Base-by-base conservation (phyloP, 164 flowering plant genomes). In the Dillenia suffruticosa region DNA sequence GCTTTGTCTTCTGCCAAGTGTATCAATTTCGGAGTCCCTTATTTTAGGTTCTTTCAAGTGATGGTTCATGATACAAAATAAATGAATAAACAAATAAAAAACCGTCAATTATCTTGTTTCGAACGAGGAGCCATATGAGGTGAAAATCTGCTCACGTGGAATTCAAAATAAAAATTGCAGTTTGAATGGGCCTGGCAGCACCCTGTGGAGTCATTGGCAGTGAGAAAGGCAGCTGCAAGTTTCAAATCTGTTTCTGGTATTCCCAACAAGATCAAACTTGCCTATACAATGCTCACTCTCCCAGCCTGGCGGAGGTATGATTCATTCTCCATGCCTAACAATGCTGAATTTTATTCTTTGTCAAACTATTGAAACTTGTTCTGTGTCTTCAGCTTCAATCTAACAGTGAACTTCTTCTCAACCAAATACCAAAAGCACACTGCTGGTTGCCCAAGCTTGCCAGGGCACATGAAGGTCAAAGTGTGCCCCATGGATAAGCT, bases 121-220 rank as follows among this genome's bases (percentile, higher is more conserved):
- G 26, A 24, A 24, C 26, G 26, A 24, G 26, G 26, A 24, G 26
- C 26, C 26, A 24, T 24, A 24, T 24, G 26, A 24, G 26, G 26
- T 24, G 26, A 24, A 24, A 24, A 24, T 24, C 26, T 24, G 26
- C 26, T 24, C 26, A 24, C 26, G 26, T 24, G 26, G 26, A 24
- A 15, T 49, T 51, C 50, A 11, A 47, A 50, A 56, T 16, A n/a
- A 26, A 26, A 24, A 43, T 52, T 81, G 84, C 90, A 93, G 98
- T 93, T 93, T 74, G 98, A 93, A 72, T 90, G 97, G 98, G 97
- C 98, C 0, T 93, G 98, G 98, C 98, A 93, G 76, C 96, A 93
- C 64, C 98, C 98, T 15, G 74, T 2, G 52, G 87, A 80, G 70
- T 93, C 98, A 14, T 32, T 87, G 46, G 88, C 96, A 2, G 91